A percentile compares a stretch with the other conserved stretches of the same genome.
Evolutionary conservation across 306 rosid genomes (phyloP).

Genomic region (Geum urbanum): DNA sequence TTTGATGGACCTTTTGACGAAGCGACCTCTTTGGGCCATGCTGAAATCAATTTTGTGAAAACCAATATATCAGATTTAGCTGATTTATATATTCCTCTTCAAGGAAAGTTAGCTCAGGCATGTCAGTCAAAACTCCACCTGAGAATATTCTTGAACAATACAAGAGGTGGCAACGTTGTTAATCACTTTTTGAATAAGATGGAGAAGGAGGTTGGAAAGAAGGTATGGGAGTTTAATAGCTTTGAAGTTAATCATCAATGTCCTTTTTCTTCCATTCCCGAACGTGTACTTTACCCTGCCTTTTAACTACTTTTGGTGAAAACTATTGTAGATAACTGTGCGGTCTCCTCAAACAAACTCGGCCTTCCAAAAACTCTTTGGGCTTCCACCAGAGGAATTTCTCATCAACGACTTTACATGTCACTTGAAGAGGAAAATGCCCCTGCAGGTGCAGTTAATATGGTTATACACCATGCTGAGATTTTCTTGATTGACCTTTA

Average conservation of each 20-base stretch:
- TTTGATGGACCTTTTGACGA: constrained; percentile 96
- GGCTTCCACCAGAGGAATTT: constrained; percentile 94
- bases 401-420: constrained; percentile 95
- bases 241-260: constrained; percentile 12
- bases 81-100: constrained; percentile 85
- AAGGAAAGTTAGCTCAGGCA: constrained; percentile 75
- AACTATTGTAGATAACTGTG: constrained; percentile 56
- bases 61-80: constrained; percentile 80
- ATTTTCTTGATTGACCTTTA: neutral
- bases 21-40: constrained; percentile 63
- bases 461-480: constrained; percentile 17
- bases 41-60: constrained; percentile 80
- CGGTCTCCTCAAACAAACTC: constrained; percentile 98
- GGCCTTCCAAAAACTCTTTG: constrained; percentile 88
- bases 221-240: constrained; percentile 46
- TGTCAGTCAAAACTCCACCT: constrained; percentile 82
- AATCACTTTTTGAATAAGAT: constrained; percentile 76
- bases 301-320: constrained; percentile 22
- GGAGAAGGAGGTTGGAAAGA: constrained; percentile 99
- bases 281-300: constrained; percentile 9
- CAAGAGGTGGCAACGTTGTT: constrained; percentile 65
- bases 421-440: constrained; percentile 93
- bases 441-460: constrained; percentile 61
- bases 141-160: constrained; percentile 83
- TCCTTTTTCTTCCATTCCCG: constrained; percentile 10